phyloP scores from a whole-genome alignment of 116 monocot genomes.

The Iris pallida region DNA sequence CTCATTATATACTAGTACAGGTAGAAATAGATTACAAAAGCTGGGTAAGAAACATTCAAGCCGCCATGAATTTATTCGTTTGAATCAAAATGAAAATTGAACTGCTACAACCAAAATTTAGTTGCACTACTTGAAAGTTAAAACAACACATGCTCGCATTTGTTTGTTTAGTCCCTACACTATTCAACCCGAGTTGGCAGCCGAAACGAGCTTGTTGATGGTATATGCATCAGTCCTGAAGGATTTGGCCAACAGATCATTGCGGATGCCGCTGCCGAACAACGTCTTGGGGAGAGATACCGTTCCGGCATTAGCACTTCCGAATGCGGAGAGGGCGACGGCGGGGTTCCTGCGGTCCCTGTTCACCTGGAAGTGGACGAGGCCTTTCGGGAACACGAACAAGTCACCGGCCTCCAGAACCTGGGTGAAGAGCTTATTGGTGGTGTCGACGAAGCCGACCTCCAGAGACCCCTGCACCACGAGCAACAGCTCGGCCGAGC shows the following conservation, averaged over 20 bases:
- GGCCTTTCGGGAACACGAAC: slow-evolving; percentile 12
- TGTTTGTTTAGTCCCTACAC: background rate
- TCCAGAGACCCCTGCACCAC: background rate
- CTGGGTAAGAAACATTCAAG: too few relatives aligned
- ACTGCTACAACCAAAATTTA: too few relatives aligned
- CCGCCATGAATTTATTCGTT: too few relatives aligned
- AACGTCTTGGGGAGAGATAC: slow-evolving; percentile 5
- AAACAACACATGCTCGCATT: background rate
- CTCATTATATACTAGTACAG: too few relatives aligned
- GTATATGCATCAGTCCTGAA: slow-evolving; percentile 10
- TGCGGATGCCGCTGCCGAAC: background rate
- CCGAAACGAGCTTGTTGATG: slow-evolving; percentile 9
- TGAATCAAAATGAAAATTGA: too few relatives aligned
- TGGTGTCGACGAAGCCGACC: slow-evolving; percentile 2
- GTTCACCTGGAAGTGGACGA: slow-evolving; percentile 15
- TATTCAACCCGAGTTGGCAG: background rate
- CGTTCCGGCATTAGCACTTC: slow-evolving; percentile 9
- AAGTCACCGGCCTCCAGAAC: background rate
- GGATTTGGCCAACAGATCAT: slow-evolving; percentile 1
- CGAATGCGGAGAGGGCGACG: slow-evolving; percentile 7
- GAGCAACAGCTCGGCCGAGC: slow-evolving; percentile 12
- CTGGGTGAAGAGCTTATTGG: slow-evolving; percentile 9
- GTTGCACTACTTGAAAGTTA: too few relatives aligned
- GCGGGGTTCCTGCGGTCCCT: slow-evolving; percentile 2
- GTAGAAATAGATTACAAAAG: too few relatives aligned